Base-by-base conservation (phyloP, 805 yeast genomes). In the Metschnikowia similis region DNA sequence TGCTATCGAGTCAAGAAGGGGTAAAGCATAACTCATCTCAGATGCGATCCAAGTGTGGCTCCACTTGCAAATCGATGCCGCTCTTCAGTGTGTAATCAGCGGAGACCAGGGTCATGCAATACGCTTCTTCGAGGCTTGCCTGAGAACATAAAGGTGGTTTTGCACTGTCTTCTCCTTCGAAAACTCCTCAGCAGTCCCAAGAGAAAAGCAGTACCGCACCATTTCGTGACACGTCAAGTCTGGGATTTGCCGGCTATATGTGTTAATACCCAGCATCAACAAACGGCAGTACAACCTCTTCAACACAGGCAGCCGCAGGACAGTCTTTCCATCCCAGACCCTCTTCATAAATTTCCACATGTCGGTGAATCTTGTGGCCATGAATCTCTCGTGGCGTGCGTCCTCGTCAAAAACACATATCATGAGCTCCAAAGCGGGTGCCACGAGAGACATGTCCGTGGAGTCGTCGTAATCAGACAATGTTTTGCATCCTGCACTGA, bases 311-410 rank as follows among this genome's bases (percentile, higher is more conserved):
- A 14, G 10, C 16, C 10, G 31, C 39, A 26, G 14, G 13, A 10
- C 21, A 26, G 37, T n/a, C 35, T 45, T 49, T 41, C 14, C 47
- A n/a, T 28, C 6, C 42, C 42, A 39, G n/a, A 34, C 32, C 8
- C 42, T 34, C 41, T 55, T 54, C 47, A 53, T 39, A 31, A 51
- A 58, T 8, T 61, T 64, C 79, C 82, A 81, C 41, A 81, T 57
- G 4, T 77, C 81, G 28, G 70, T 52, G 48, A 80, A 80, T 47
- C 77, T 70, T 27, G 70, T 64, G 5, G 75, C 61, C 53, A 82
- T 62, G 55, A 82, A 83, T 13, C 72, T 65, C 36, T 80, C 81
- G 13, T 65, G 75, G 35, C 60, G 61, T 6, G 50, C 50, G 47
- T 73, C 78, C 16, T 62, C 62, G 13, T 59, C 49, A 6, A 73